Conservation (phyloP, 768 basidiomycete species). For the Macrolepiota fuliginosa region DNA sequence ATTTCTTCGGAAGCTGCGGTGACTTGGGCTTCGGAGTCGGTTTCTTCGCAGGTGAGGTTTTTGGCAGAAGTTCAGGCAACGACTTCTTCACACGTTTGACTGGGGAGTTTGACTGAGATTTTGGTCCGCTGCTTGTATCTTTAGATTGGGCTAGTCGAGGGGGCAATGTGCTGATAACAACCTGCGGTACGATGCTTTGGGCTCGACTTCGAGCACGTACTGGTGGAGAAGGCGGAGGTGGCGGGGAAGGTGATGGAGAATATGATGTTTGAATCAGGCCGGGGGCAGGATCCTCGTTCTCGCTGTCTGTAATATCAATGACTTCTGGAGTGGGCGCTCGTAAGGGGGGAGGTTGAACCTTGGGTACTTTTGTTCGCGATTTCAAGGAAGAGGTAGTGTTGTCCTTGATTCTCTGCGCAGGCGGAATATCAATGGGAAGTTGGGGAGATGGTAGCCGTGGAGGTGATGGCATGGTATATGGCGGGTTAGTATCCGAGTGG, state of each 20-base stretch:
- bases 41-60: neutral
- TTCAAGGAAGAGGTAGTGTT: neutral
- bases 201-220: neutral
- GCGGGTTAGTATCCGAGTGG: neutral
- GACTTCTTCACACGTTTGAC: neutral
- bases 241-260: neutral
- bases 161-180: neutral
- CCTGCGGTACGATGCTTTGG: neutral
- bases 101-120: neutral
- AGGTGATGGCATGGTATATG: neutral
- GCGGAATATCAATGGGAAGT: neutral
- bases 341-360: neutral
- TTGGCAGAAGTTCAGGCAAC: neutral
- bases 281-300: neutral
- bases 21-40: neutral
- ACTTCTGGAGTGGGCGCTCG: conserved; percentile 3
- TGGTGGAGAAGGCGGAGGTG: neutral
- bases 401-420: neutral
- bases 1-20: neutral
- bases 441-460: neutral
- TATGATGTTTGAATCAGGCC: neutral
- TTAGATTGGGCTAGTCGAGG: neutral
- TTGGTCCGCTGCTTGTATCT: neutral
- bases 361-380: neutral
- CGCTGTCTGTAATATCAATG: conserved; percentile 4